Evolutionary conservation across 164 flowering plant genomes (phyloP).

Genomic region (Tinospora cordifolia): DNA sequence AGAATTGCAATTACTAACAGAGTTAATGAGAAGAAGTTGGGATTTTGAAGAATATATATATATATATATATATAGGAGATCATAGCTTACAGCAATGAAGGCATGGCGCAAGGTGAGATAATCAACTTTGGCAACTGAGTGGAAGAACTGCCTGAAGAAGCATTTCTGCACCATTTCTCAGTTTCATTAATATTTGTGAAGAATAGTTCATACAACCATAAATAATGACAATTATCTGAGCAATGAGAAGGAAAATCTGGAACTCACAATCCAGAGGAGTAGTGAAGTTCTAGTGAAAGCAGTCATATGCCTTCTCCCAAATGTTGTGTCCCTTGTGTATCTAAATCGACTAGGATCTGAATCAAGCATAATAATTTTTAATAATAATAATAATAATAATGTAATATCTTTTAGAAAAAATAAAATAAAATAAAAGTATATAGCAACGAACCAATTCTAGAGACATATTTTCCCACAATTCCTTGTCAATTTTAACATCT

Average conservation of each 20-base stretch:
- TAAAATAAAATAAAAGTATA: too few relatives aligned
- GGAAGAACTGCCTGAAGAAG: conserved; percentile 63
- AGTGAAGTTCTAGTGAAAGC: conserved; percentile 21
- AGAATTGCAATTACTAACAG: too few relatives aligned
- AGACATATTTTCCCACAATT: too few relatives aligned
- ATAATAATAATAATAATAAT: background rate
- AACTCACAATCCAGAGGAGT: conserved; percentile 50
- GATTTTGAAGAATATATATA: background rate
- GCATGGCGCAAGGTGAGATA: conserved; percentile 70
- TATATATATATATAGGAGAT: too few relatives aligned
- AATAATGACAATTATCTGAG: background rate
- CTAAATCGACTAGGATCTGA: conserved; percentile 62
- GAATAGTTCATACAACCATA: background rate
- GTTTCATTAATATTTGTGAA: background rate
- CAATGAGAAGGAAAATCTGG: background rate
- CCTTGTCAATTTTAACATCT: too few relatives aligned
- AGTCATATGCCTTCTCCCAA: conserved; percentile 41
- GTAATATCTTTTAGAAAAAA: too few relatives aligned
- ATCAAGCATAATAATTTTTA: background rate
- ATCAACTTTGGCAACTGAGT: conserved; percentile 60
- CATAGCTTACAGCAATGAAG: conserved; percentile 43
- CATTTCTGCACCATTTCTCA: conserved; percentile 40
- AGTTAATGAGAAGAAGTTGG: background rate
- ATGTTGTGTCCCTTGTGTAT: conserved; percentile 47
- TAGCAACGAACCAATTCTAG: too few relatives aligned